These are phyloP conservation scores for Triticum urartu DNA, from an alignment of 176 grass and related monocot genomes.

Conservation along the genomic window DNA sequence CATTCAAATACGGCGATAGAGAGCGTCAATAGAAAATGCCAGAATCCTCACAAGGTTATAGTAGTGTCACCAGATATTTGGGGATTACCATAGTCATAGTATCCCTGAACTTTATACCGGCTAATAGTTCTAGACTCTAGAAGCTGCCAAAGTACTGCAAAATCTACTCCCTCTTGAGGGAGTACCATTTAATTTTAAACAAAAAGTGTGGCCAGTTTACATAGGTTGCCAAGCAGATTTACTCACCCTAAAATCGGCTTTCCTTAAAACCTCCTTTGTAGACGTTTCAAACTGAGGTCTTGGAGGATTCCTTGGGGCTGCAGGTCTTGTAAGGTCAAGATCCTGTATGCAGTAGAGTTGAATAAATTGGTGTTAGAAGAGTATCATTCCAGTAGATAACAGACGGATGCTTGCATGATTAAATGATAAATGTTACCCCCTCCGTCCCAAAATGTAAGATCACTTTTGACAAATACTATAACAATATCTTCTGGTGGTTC, in stretches of 20 bases:
- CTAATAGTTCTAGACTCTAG: background rate
- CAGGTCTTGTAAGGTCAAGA: conserved; percentile 83
- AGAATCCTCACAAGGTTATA: background rate
- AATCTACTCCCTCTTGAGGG: background rate
- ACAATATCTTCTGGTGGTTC: background rate
- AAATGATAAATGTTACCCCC: background rate
- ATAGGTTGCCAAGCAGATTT: conserved; percentile 5
- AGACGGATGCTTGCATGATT: background rate
- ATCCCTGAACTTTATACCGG: background rate
- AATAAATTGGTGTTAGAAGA: conserved; percentile 27
- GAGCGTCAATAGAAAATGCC: background rate
- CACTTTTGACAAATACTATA: background rate
- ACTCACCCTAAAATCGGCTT: conserved; percentile 94
- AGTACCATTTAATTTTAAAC: background rate
- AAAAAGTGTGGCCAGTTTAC: conserved; percentile 4
- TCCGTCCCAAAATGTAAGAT: too few relatives aligned
- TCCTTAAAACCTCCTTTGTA: conserved; percentile 73
- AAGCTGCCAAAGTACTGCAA: background rate
- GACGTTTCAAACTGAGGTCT: conserved; percentile 66
- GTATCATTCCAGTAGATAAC: background rate
- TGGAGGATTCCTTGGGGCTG: conserved; percentile 33
- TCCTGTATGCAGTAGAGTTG: conserved; percentile 50
- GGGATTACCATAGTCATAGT: background rate
- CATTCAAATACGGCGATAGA: background rate
- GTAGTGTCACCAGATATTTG: background rate